Base-by-base conservation (phyloP, 1,284 basidiomycete genomes). In the Tilletia caries region DNA sequence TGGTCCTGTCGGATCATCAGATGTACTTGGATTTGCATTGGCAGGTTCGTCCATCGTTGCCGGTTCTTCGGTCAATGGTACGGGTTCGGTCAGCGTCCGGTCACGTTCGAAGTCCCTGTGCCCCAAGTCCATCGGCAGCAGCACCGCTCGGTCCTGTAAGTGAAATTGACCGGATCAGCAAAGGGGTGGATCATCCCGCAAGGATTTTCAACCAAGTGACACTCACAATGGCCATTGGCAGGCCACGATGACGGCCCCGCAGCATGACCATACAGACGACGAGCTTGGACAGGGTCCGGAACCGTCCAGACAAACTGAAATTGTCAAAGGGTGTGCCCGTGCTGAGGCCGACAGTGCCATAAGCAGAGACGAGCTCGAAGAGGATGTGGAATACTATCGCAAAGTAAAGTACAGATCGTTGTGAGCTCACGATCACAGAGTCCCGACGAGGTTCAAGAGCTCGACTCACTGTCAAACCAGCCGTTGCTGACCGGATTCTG, bases 191-290 rank as follows among this genome's bases (percentile, higher is more conserved):
- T n/a, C n/a, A n/a, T n/a, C n/a, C n/a, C n/a, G n/a, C n/a, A n/a
- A n/a, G n/a, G n/a, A n/a, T n/a, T 18, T 58, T 2, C 27, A 20
- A 58, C 46, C 32, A 13, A 1, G 25, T 34, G 58, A 62, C 32
- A 62, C 58, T 62, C 58, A 62, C 58, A 70, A 96, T 93, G 20
- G 93, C 92, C 41, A 83, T 82, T 0, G 85, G 85, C 2, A 91
- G 80, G 3, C 93, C 93, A 64, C 95, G 89, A 84, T 98, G 95
- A 13, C 94, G 88, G 8, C 95, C 95, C 73, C 95, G 90, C 68
- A 98, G 86, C 92, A 98, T 97, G 75, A 97, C 93, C 3, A 76
- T 75, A 65, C 72, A 74, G 25, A 97, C 82, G 67, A 97, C 89
- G 27, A 98, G 86, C 84, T 97, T 98, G 0, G 93, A 94, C 2